These are phyloP conservation scores for Penicillium sp. DNA, from an alignment of 2,329 filamentous ascomycete genomes.

Conservation along the genomic window DNA sequence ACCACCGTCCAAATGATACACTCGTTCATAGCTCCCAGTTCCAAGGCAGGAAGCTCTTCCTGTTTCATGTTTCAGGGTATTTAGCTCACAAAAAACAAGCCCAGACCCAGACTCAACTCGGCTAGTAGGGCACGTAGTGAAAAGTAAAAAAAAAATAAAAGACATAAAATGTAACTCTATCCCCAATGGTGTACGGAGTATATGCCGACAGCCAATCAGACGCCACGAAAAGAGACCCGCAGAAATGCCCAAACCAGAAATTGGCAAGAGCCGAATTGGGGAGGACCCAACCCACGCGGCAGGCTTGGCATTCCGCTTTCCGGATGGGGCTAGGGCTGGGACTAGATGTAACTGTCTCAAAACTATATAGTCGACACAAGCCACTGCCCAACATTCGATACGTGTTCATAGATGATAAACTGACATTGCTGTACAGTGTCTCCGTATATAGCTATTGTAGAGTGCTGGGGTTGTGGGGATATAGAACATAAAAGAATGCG, in stretches of 20 bases:
- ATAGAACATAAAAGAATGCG: too few relatives aligned
- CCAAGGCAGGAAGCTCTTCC: neutral
- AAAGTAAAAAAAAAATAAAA: too few relatives aligned
- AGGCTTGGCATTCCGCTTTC: neutral
- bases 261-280: too few relatives aligned
- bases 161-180: neutral
- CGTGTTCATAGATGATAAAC: too few relatives aligned
- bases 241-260: too few relatives aligned
- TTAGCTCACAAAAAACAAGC: neutral
- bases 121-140: too few relatives aligned
- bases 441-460: too few relatives aligned
- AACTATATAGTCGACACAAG: neutral
- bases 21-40: neutral
- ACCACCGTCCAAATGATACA: too few relatives aligned
- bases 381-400: too few relatives aligned
- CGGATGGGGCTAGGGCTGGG: neutral
- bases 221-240: too few relatives aligned
- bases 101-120: neutral
- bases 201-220: neutral
- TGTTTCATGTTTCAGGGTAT: conserved; percentile 1
- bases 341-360: conserved; percentile 12
- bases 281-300: neutral
- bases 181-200: neutral
- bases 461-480: too few relatives aligned
- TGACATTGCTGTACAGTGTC: too few relatives aligned